These are phyloP conservation scores for Talaromyces albobiverticillius DNA, from an alignment of 2,329 filamentous ascomycete genomes.

Conservation along the genomic window DNA sequence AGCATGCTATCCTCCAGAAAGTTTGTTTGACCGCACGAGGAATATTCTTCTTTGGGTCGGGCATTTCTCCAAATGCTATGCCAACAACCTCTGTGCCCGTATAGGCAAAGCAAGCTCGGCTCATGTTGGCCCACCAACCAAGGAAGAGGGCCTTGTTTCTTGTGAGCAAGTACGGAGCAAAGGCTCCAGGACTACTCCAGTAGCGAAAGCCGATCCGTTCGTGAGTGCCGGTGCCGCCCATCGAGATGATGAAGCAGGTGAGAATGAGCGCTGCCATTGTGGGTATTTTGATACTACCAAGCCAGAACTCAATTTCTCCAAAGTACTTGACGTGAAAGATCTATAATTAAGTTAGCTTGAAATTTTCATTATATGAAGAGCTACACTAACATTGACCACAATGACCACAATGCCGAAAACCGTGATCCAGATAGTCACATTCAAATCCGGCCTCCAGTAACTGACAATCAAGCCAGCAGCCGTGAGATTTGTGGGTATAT, in stretches of 20 bases:
- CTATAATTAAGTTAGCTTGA: too few species aligned
- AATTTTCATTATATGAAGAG: too few species aligned
- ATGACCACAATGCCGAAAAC: slow-evolving; percentile 49
- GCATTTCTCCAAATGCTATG: slow-evolving; percentile 57
- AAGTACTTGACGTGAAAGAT: slow-evolving; percentile 33
- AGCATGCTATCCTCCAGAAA: slow-evolving; percentile 60
- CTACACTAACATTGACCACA: not conserved
- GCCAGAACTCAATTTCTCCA: slow-evolving; percentile 55
- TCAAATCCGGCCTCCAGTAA: slow-evolving; percentile 52
- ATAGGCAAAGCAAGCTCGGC: slow-evolving; percentile 53
- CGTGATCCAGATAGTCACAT: slow-evolving; percentile 55
- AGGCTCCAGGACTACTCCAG: slow-evolving; percentile 48
- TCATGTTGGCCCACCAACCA: slow-evolving; percentile 48
- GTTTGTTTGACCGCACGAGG: slow-evolving; percentile 58
- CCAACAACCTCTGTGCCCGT: slow-evolving; percentile 55
- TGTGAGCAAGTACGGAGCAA: slow-evolving; percentile 48
- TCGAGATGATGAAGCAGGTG: slow-evolving; percentile 54
- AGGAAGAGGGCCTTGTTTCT: slow-evolving; percentile 48
- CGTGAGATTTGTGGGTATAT: slow-evolving; percentile 75
- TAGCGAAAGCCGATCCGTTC: slow-evolving; percentile 53
- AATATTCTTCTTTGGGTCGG: slow-evolving; percentile 55
- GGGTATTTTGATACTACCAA: slow-evolving; percentile 50
- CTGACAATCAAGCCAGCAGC: slow-evolving; percentile 54
- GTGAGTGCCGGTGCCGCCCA: slow-evolving; percentile 48
- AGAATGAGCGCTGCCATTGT: slow-evolving; percentile 51